These are phyloP conservation scores for Cercospora sp. DNA, from an alignment of 2,329 filamentous ascomycete genomes.

Conservation along the genomic window DNA sequence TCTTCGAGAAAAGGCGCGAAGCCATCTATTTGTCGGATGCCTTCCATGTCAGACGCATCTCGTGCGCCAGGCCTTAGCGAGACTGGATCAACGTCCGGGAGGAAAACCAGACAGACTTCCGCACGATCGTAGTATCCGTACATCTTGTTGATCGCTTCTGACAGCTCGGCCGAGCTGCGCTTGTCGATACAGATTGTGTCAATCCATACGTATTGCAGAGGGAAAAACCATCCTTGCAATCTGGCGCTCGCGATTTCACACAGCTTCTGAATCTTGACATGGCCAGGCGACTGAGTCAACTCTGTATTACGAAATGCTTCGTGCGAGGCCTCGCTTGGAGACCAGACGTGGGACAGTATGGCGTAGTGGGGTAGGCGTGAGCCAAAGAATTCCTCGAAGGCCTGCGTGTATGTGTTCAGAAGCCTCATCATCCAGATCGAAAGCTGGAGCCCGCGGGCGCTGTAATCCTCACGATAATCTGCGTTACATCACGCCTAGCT, in stretches of 20 bases:
- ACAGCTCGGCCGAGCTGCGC: constrained; percentile 23
- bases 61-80: not conserved
- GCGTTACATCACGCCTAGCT: not conserved
- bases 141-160: constrained; percentile 30
- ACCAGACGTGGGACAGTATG: constrained; percentile 22
- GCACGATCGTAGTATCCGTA: constrained; percentile 27
- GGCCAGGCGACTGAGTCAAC: not conserved
- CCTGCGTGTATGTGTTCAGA: constrained; percentile 1
- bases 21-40: not conserved
- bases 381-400: constrained; percentile 16
- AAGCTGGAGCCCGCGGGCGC: not conserved
- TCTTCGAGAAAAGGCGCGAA: not conserved
- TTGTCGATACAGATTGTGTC: constrained; percentile 32
- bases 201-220: constrained; percentile 19
- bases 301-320: constrained; percentile 12
- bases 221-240: not conserved
- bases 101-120: constrained; percentile 24
- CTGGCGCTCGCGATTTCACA: constrained; percentile 3
- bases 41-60: not conserved
- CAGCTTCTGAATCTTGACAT: constrained; percentile 13
- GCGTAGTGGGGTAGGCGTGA: constrained; percentile 15
- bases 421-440: constrained; percentile 4
- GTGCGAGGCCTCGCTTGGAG: constrained; percentile 12
- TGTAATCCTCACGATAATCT: not conserved
- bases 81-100: constrained; percentile 16